Evolutionary conservation across 768 basidiomycete species (phyloP), one percentile per base, ranked within the genome.

Genomic region (Lentinula sp.): DNA sequence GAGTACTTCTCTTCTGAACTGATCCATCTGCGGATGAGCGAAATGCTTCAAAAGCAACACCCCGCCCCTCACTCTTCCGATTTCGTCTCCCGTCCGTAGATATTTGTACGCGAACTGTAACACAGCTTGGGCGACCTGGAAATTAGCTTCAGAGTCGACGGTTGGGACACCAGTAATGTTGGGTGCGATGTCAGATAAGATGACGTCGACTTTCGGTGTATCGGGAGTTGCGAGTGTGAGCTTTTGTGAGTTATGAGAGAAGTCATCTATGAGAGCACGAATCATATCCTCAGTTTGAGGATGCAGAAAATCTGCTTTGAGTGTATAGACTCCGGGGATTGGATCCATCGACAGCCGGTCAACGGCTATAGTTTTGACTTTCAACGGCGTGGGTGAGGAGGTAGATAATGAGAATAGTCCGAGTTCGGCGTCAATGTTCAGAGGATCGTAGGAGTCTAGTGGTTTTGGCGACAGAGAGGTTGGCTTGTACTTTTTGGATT

Each of bases 181-280:
- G 18, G 86, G 85, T 16, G 94, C 91, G 89, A 98, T 95, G 68
- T 97, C 95, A 7, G 88, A 92, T 4, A 97, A 78, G 28, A 97
- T 82, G 16, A 95, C 75, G 69, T 98, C 93, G 6, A 85, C 88
- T 71, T 80, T 82, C 9, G 62, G 61, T 35, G 61, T 56, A 2
- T 70, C 69, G 0, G 67, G 62, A 60, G 73, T 71, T 40, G 65
- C 65, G 16, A 67, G 69, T 8, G 39, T 31, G 31, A 39, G 60
- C 59, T 16, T 62, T 18, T 28, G 50, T 50, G 42, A 23, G 34
- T 32, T 68, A 3, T 68, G 68, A 59, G 76, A 75, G 28, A 70
- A 58, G 40, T 59, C 65, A 35, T 64, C 62, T 34, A 82, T 72
- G 28, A 78, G 69, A 37, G 69, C 66, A n/a, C 72, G 72, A 31